Evolutionary conservation across 352 stramenopile species (phyloP), one percentile per base, ranked within the genome.

Genomic region (Phytophthora tentaculata): DNA sequence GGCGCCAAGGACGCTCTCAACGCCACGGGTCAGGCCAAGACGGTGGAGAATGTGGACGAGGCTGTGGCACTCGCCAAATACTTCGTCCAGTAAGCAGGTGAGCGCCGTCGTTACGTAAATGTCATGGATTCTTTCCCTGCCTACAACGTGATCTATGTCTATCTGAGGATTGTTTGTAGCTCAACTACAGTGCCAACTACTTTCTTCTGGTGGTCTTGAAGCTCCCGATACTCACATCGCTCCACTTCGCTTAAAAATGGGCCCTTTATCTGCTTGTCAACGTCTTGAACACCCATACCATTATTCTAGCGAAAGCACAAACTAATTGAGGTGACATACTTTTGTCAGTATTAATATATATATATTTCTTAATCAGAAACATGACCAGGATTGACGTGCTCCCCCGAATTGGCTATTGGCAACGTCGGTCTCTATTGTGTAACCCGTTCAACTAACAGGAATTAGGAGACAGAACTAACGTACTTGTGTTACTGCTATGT

Each of bases 1-100:
- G 96, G 97, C 48, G 96, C 96, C 71, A 98, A 98, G 89, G 80
- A 90, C 54, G 79, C 80, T 6, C 59, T 86, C 26, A 90, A 89
- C 55, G 84, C 87, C 14, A 92, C 85, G 1, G 87, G 87, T 28
- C 87, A 95, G 68, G 87, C 87, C 69, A 95, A 95, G 77, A 92
- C 81, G 17, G 69, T 79, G 19, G 84, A 93, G 17, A 80, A 91
- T 32, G 72, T 90, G 0, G 80, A 91, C 55, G 80, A 92, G 48
- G 84, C 85, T 20, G 68, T 95, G 22, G 69, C 67, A 55, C 83
- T 90, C 23, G 83, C 85, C 66, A 90, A 91, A 77, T 65, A 64
- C 0, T 91, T 81, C 63, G 71, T 91, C 22, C 62, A 85, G 61
- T 78, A 66, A 64, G 50, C n/a, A n/a, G n/a, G n/a, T n/a, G n/a